Evolutionary conservation across 164 flowering plant species (phyloP).

Genomic region (Tinospora cordifolia): DNA sequence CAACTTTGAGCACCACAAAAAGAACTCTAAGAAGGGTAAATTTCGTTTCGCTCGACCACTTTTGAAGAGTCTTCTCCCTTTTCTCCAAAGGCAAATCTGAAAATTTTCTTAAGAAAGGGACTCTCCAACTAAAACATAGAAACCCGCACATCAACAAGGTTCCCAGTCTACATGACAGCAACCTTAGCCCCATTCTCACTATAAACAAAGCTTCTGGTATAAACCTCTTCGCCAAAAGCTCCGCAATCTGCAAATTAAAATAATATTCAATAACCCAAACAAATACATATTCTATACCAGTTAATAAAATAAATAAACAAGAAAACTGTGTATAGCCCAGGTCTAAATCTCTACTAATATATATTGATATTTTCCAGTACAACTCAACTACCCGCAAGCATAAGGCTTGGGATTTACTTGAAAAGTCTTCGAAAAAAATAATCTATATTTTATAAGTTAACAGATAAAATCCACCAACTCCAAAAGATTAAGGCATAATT

Average conservation of each 20-base stretch:
- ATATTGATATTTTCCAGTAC: too few relatives aligned
- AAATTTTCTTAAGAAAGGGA: slow-evolving; percentile 58
- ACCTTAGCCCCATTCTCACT: slow-evolving; percentile 29
- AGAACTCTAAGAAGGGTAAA: slow-evolving; percentile 34
- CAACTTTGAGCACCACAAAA: slow-evolving; percentile 40
- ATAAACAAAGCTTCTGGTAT: slow-evolving; percentile 30
- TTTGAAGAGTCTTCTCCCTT: slow-evolving; percentile 47
- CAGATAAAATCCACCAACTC: too few relatives aligned
- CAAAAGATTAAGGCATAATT: too few relatives aligned
- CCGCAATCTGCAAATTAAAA: slow-evolving; percentile 40
- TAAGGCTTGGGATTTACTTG: too few relatives aligned
- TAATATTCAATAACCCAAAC: not conserved
- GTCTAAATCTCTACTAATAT: too few relatives aligned
- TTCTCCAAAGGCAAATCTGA: slow-evolving; percentile 45
- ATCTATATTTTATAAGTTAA: too few relatives aligned
- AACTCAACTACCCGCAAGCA: too few relatives aligned
- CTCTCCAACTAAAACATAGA: slow-evolving; percentile 32
- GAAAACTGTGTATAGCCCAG: too few relatives aligned
- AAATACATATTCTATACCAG: too few relatives aligned
- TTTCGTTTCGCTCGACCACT: slow-evolving; percentile 41
- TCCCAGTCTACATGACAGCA: slow-evolving; percentile 59
- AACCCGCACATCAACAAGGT: slow-evolving; percentile 58
- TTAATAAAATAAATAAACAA: not conserved
- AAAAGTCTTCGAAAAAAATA: too few relatives aligned
- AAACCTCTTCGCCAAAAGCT: slow-evolving; percentile 33